Conservation (phyloP, 805 yeast genomes). For the Starmera amethionina region DNA sequence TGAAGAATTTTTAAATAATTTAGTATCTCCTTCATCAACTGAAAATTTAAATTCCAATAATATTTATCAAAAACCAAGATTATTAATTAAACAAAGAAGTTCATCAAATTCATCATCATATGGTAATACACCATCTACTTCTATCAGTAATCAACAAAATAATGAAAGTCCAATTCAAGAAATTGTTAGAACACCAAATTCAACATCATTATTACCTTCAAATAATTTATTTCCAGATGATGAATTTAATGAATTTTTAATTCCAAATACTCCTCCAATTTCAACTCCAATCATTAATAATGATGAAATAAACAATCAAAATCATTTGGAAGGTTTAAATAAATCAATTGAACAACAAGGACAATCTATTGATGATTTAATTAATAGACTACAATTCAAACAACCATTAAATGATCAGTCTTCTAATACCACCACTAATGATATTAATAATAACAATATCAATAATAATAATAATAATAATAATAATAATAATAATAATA, state of each 20-base stretch:
- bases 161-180: slow-evolving; percentile 13
- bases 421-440: background rate
- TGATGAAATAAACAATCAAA: slow-evolving; percentile 1
- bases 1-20: too few species aligned
- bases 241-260: background rate
- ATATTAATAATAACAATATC: background rate
- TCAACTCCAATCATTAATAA: slow-evolving; percentile 7
- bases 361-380: slow-evolving; percentile 16
- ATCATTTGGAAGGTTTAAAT: slow-evolving; percentile 10
- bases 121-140: background rate
- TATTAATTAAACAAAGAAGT: slow-evolving; percentile 3
- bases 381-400: slow-evolving; percentile 8
- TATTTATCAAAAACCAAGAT: slow-evolving; percentile 2
- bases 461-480: background rate
- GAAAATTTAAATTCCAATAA: background rate
- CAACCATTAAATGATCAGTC: slow-evolving; percentile 4
- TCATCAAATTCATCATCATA: slow-evolving; percentile 1
- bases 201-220: background rate
- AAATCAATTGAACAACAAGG: slow-evolving; percentile 18
- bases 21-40: background rate
- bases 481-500: background rate
- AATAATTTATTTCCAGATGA: background rate
- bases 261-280: slow-evolving; percentile 4
- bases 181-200: slow-evolving; percentile 10
- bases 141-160: slow-evolving; percentile 3